Evolutionary conservation across 345 rosid genomes (phyloP).

Genomic region (Corchorus olitorius): DNA sequence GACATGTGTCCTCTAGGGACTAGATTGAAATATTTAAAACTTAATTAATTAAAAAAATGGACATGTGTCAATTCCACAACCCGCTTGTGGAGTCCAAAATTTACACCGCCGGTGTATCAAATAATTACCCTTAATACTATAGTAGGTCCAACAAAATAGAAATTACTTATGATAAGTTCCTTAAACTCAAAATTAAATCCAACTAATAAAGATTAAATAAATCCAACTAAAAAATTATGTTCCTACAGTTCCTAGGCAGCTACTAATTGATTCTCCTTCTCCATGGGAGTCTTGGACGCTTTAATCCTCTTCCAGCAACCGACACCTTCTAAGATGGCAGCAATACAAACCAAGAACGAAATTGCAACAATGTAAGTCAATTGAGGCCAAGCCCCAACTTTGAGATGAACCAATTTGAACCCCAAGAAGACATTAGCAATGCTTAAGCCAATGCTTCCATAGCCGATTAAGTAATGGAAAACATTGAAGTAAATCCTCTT

Average conservation of each 20-base stretch:
- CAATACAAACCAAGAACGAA: background rate
- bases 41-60: too few relatives aligned
- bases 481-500: background rate
- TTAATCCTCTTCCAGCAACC: background rate
- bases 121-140: too few relatives aligned
- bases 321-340: background rate
- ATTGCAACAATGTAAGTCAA: background rate
- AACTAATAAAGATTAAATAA: too few relatives aligned
- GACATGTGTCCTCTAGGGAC: too few relatives aligned
- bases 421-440: background rate
- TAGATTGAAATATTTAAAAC: too few relatives aligned
- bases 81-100: too few relatives aligned
- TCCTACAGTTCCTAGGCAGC: background rate
- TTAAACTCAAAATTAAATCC: too few relatives aligned
- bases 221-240: background rate
- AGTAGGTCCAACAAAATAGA: too few relatives aligned
- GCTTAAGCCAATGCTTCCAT: slow-evolving; percentile 8
- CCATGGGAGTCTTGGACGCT: background rate
- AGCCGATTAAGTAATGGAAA: background rate
- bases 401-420: background rate
- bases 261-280: background rate
- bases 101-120: too few relatives aligned
- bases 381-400: background rate
- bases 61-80: too few relatives aligned
- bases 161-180: too few relatives aligned